Conservation (phyloP, 306 rosid genomes). For the Cucurbita pepo region DNA sequence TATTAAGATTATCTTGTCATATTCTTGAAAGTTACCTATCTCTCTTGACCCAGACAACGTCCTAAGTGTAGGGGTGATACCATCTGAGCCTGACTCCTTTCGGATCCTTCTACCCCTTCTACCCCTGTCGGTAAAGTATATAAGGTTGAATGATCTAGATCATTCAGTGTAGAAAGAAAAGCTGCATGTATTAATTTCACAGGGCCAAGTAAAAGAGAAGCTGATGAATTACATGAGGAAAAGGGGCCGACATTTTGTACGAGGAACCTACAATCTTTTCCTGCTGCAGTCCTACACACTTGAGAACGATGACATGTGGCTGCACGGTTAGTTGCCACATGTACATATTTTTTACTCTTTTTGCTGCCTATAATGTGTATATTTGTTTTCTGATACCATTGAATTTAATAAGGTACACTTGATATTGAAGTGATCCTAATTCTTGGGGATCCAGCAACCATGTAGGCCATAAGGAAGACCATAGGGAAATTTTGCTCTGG, state of each 20-base stretch:
- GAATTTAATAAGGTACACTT: neutral
- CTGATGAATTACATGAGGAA: neutral
- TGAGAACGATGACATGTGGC: neutral
- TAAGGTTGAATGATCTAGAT: too few species aligned
- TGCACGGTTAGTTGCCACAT: neutral
- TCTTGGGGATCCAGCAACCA: slow-evolving; percentile 87
- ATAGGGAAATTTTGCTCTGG: slow-evolving; percentile 85
- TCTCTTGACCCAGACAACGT: neutral
- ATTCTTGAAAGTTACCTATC: neutral
- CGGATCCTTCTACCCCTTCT: too few species aligned
- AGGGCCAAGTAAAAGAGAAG: neutral
- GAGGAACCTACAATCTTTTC: neutral
- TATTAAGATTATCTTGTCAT: neutral
- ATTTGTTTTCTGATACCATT: neutral
- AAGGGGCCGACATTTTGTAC: neutral
- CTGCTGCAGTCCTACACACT: neutral
- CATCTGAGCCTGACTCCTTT: too few species aligned
- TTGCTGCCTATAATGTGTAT: neutral
- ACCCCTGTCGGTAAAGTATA: too few species aligned
- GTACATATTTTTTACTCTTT: neutral
- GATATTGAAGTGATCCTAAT: neutral
- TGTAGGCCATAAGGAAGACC: slow-evolving; percentile 91
- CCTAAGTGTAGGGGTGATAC: too few species aligned
- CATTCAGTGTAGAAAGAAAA: neutral
- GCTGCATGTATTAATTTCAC: neutral